These are phyloP conservation scores for Colletotrichum endophyticum DNA, from an alignment of 2,329 filamentous ascomycete species.

Conservation along the genomic window DNA sequence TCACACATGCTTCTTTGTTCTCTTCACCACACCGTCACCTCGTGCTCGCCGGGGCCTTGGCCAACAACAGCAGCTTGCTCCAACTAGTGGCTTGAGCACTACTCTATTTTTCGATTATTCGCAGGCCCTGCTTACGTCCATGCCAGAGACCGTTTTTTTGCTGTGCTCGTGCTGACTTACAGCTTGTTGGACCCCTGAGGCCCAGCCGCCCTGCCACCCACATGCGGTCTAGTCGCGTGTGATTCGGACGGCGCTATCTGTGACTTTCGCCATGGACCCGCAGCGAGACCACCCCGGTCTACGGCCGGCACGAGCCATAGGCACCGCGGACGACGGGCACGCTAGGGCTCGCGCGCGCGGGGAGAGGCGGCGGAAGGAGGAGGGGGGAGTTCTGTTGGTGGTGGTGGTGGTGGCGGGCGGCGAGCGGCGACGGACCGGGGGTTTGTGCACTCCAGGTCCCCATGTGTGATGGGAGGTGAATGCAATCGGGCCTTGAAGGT, in stretches of 20 bases:
- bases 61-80: background rate
- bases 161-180: background rate
- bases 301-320: slow-evolving; percentile 19
- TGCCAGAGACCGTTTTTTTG: background rate
- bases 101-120: background rate
- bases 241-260: slow-evolving; percentile 21
- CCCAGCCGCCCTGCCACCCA: slow-evolving; percentile 7
- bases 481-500: background rate
- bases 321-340: background rate
- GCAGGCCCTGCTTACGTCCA: background rate
- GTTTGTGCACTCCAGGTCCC: background rate
- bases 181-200: slow-evolving; percentile 2
- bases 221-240: slow-evolving; percentile 19
- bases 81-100: background rate
- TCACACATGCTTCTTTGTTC: background rate
- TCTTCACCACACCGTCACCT: background rate
- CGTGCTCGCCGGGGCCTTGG: background rate
- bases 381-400: background rate
- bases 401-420: background rate
- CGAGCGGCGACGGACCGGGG: background rate
- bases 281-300: background rate
- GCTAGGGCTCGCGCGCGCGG: slow-evolving; percentile 9
- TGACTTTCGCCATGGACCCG: slow-evolving; percentile 15
- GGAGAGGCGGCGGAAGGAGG: background rate
- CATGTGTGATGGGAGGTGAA: background rate